phyloP scores from a whole-genome alignment of 257 asterid species.

The Plectranthus barbatus region DNA sequence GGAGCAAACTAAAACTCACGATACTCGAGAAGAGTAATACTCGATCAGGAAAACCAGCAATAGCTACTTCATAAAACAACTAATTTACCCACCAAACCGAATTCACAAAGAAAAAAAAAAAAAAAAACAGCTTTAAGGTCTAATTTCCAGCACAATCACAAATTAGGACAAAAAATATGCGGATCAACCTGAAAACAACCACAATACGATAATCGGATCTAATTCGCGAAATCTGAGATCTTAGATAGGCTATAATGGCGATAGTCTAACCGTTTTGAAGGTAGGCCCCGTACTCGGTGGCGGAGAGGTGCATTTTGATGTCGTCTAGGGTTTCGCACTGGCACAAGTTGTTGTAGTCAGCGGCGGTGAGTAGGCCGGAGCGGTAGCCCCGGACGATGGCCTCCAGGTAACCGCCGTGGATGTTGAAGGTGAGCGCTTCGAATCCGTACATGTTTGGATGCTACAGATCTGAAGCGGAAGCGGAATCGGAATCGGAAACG shows the following conservation, averaged over 20 bases:
- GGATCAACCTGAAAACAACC: too few relatives aligned
- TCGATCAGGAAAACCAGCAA: too few relatives aligned
- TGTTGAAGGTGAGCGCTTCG: conserved; percentile 81
- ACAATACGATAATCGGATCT: too few relatives aligned
- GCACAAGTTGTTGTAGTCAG: conserved; percentile 77
- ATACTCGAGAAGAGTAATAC: not conserved
- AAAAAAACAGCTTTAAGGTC: too few relatives aligned
- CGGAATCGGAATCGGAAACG: conserved; percentile 34
- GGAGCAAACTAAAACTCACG: not conserved
- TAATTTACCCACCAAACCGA: too few relatives aligned
- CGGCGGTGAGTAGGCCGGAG: conserved; percentile 71
- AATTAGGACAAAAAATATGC: too few relatives aligned
- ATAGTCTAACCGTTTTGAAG: conserved; percentile 61
- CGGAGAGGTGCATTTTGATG: conserved; percentile 86
- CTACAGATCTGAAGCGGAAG: conserved; percentile 45
- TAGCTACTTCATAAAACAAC: too few relatives aligned
- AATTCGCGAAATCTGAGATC: too few relatives aligned
- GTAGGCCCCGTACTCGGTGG: conserved; percentile 79
- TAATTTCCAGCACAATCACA: too few relatives aligned
- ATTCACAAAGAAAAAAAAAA: too few relatives aligned
- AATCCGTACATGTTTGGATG: conserved; percentile 66
- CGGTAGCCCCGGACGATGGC: conserved; percentile 74
- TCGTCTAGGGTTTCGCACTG: conserved; percentile 79
- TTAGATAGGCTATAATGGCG: too few relatives aligned
- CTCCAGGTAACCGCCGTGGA: conserved; percentile 80